Base-by-base conservation (phyloP, 2,329 filamentous ascomycete species). In the Ceratocystis ficicola region DNA sequence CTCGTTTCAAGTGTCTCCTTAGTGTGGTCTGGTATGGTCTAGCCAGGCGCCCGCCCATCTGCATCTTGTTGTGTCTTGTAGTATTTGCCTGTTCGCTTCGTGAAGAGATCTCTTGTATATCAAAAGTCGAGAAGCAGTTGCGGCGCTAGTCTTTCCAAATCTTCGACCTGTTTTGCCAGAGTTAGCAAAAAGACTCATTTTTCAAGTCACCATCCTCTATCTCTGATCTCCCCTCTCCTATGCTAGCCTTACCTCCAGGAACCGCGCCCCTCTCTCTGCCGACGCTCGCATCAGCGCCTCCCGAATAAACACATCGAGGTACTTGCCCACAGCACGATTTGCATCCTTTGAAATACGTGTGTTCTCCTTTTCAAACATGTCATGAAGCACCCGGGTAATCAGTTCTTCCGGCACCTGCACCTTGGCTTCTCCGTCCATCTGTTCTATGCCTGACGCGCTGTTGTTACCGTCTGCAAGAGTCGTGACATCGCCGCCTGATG, bases 301-400 rank as follows among this genome's bases (percentile, higher is more conserved):
- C 68, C 88, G 82, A 64, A 96, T 88, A 76, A 96, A 97, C 0
- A 93, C 84, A 75, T 96, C 90, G 75, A 96, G 82, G 73, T 97
- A 97, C 76, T 87, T 90, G 15, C 85, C 87, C 67, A 92, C 82
- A 1, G 91, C 83, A 5, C 78, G 81, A 73, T 92, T 89, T 3
- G 90, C 90, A 72, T 91, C 88, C 71, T 84, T 86, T 6, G 86
- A 86, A 69, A 96, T 85, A 70, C 87, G 81, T 28, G 88, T 92
- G 66, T 82, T 81, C 62, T 87, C 82, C 68, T 82, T 80, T 70
- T 87, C 80, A 72, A 96, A 96, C 73, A 88, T 85, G 70, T 92
- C 85, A 73, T 95, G 87, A 44, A 96, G 78, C 2, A 96, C 77
- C 44, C 85, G 83, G 8, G 88, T 87, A 50, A 96, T 76, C 0